These are phyloP conservation scores for Cryptococcus neoformans DNA, from an alignment of 1,284 basidiomycete genomes.

Conservation along the genomic window DNA sequence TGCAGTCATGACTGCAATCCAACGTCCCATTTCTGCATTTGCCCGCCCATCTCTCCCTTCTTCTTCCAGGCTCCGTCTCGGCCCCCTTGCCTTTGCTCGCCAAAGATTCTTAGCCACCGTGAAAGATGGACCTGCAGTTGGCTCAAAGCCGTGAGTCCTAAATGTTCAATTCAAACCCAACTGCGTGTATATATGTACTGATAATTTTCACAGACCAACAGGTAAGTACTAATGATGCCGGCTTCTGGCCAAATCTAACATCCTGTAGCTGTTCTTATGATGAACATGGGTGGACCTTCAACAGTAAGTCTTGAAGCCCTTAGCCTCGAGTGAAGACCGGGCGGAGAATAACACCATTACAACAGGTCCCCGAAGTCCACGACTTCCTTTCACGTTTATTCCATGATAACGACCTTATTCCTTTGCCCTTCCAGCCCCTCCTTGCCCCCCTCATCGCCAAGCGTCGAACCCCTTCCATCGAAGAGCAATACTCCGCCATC, in stretches of 20 bases:
- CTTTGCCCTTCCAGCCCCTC: slow-evolving; percentile 84
- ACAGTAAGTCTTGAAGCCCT: slow-evolving; percentile 59
- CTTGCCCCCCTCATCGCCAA: slow-evolving; percentile 87
- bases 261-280: slow-evolving; percentile 80
- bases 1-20: too few species aligned
- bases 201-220: slow-evolving; percentile 10
- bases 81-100: too few species aligned
- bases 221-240: slow-evolving; percentile 2
- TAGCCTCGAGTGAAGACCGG: not conserved
- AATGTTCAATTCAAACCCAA: not conserved
- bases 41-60: too few species aligned
- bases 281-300: slow-evolving; percentile 98
- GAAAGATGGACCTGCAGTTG: too few species aligned
- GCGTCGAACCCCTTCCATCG: slow-evolving; percentile 90
- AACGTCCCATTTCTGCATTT: too few species aligned
- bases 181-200: not conserved
- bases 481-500: slow-evolving; percentile 90
- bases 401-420: slow-evolving; percentile 92
- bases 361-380: slow-evolving; percentile 75
- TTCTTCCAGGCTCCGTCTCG: too few species aligned
- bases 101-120: too few species aligned
- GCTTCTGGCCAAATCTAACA: not conserved
- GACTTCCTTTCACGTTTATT: slow-evolving; percentile 93
- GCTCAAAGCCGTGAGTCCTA: slow-evolving; percentile 19
- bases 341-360: not conserved